Conservation (phyloP, 768 basidiomycete species). For the Lentinula sp. region DNA sequence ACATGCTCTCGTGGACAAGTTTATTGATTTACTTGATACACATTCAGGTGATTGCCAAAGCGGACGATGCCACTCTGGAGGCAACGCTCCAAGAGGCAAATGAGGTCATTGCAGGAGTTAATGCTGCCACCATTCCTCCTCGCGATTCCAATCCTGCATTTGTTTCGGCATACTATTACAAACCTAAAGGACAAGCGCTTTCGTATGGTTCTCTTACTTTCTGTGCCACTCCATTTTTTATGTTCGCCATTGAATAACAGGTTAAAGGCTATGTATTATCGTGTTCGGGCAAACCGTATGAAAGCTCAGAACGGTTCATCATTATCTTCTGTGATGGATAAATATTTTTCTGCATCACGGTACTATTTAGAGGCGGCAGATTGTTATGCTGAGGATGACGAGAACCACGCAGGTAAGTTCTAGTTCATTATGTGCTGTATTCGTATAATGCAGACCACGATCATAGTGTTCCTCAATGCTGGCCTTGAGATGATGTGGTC, state of each 20-base stretch:
- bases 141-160: slow-evolving; percentile 20
- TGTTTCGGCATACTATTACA: slow-evolving; percentile 27
- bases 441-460: neutral
- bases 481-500: neutral
- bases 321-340: neutral
- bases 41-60: no score
- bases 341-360: neutral
- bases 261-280: neutral
- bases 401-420: neutral
- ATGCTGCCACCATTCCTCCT: slow-evolving; percentile 15
- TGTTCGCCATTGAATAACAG: no score
- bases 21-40: no score
- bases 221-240: no score
- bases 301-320: neutral
- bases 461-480: neutral
- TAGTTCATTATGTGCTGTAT: neutral
- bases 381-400: neutral
- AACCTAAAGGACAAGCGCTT: slow-evolving; percentile 29
- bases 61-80: no score
- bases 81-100: no score
- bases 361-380: neutral
- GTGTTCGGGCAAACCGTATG: neutral
- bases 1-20: no score
- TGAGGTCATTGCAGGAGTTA: slow-evolving; percentile 18
- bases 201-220: slow-evolving; percentile 20